A percentile compares a stretch with the other conserved stretches of the same genome.
Conservation (phyloP, 2,329 filamentous ascomycete species). For the Aspergillus puulaauensis region DNA sequence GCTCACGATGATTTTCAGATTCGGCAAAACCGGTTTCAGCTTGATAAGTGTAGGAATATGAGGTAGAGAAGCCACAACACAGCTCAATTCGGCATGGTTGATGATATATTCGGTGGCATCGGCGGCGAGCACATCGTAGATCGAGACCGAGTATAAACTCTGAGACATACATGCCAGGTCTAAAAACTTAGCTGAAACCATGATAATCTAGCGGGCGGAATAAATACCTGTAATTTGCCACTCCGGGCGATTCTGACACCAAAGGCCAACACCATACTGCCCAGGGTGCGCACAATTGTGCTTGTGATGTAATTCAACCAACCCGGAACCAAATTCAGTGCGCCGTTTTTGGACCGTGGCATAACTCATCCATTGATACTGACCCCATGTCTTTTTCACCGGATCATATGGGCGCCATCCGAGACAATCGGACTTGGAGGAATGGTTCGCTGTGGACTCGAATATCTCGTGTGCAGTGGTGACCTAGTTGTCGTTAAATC, state of each 20-base stretch:
- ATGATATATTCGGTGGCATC: conserved; percentile 94
- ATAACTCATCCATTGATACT: conserved; percentile 83
- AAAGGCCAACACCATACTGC: conserved; percentile 74
- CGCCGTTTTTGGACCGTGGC: conserved; percentile 73
- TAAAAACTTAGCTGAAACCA: conserved; percentile 31
- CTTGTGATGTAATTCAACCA: conserved; percentile 77
- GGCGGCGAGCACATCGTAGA: conserved; percentile 93
- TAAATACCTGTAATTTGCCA: conserved; percentile 76
- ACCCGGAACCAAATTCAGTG: conserved; percentile 79
- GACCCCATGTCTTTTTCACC: conserved; percentile 68
- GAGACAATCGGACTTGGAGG: conserved; percentile 70
- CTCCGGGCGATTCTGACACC: conserved; percentile 84
- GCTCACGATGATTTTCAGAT: conserved; percentile 82
- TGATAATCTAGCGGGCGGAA: neutral
- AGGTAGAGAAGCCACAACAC: conserved; percentile 74
- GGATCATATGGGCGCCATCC: conserved; percentile 80
- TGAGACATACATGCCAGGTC: conserved; percentile 88
- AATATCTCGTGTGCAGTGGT: conserved; percentile 79
- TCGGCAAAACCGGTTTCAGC: conserved; percentile 72
- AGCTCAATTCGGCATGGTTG: conserved; percentile 77
- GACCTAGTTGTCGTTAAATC: conserved; percentile 32
- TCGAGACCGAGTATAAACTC: conserved; percentile 82
- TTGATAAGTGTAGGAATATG: conserved; percentile 82
- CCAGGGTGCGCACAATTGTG: conserved; percentile 64
- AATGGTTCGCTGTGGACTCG: conserved; percentile 63